Percentiles rank a stretch among this genome's conserved stretches.
Conservation (phyloP, 2,329 filamentous ascomycete species). For the Fusarium cyanostomum region DNA sequence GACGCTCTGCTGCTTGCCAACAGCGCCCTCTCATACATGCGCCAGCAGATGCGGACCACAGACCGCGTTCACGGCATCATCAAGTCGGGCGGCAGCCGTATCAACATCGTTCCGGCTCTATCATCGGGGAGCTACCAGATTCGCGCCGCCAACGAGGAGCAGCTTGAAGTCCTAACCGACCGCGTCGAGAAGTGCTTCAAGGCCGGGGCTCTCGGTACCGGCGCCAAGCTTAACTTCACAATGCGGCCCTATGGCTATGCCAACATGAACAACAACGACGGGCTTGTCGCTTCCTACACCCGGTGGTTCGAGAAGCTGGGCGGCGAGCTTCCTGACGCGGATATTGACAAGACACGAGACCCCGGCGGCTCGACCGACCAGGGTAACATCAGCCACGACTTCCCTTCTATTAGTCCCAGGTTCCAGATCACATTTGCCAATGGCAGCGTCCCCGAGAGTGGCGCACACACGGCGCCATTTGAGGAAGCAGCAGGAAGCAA, state of each 20-base stretch:
- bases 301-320: constrained; percentile 38
- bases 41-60: constrained; percentile 31
- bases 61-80: constrained; percentile 37
- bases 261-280: constrained; percentile 45
- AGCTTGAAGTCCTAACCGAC: constrained; percentile 34
- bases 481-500: constrained; percentile 59
- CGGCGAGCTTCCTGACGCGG: constrained; percentile 36
- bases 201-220: constrained; percentile 44
- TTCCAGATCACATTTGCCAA: constrained; percentile 43
- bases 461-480: constrained; percentile 64
- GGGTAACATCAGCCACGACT: constrained; percentile 44
- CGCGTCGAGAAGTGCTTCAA: constrained; percentile 43
- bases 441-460: constrained; percentile 37
- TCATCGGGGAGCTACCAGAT: constrained; percentile 68
- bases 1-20: constrained; percentile 37
- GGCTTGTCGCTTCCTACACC: constrained; percentile 38
- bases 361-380: constrained; percentile 43
- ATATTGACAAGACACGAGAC: constrained; percentile 39
- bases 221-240: constrained; percentile 49
- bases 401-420: constrained; percentile 40
- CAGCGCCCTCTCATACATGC: constrained; percentile 26
- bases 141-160: constrained; percentile 56
- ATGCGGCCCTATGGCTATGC: constrained; percentile 44
- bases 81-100: constrained; percentile 24
- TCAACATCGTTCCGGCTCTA: constrained; percentile 51